Evolutionary conservation across 805 yeast genomes (phyloP), one percentile per base, ranked within the genome.

Genomic region (Tetrapisispora phaffii): DNA sequence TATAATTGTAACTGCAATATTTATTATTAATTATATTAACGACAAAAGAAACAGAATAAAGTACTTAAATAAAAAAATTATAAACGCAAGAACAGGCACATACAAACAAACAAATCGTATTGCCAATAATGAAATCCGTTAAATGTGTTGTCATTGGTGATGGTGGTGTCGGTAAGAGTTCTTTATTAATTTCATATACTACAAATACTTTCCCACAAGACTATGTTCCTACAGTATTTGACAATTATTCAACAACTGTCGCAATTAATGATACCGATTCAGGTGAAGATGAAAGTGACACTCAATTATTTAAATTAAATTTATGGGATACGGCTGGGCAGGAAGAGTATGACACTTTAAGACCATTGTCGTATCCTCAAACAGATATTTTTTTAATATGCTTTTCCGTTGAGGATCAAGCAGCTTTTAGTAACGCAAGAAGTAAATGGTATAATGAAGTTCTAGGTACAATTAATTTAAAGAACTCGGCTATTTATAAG

Each of bases 281-380:
- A 15, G 69, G 22, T 17, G 37, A 23, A 37, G 29, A 35, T 19
- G 42, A 20, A 7, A 52, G 61, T 15, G 36, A 55, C 52, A 38
- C 47, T 24, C 87, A 82, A 56, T 85, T 86, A 44, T 81, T 84
- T 57, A 86, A 85, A 58, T 71, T 88, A 42, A 95, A 94, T 21
- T 73, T 88, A 39, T 88, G 96, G 96, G 96, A 88, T 75, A 88
- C 96, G 15, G 96, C 96, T 3, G 96, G 96, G 23, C 96, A 88
- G 66, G 83, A 85, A 58, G 96, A 87, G 61, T 87, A 87, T 63
- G 96, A 88, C 62, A 73, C 95, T 49, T 72, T 87, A 57, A 74
- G 96, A 65, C 96, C 96, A 2, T 70, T 88, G 49, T 82, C 93
- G 8, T 88, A 88, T 58, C 95, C 96, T 3, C 95, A 88, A 60